Evolutionary conservation across 192 early-diverging fungal species (phyloP).

Genomic region (Helicostylum pulchrum): DNA sequence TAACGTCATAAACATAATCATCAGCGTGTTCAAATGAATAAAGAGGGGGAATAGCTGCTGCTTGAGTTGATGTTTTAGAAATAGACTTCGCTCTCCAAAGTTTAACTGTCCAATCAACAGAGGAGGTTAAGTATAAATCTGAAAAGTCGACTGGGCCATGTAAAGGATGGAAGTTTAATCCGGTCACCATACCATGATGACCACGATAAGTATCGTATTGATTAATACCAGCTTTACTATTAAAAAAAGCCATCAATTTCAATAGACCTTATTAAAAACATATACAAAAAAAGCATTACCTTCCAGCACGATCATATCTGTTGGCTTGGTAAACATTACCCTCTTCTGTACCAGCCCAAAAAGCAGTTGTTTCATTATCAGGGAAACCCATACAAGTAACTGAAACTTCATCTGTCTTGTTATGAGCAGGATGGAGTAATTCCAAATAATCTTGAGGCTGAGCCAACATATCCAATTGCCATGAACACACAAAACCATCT

Average conservation of each 20-base stretch:
- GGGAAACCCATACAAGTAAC: conserved; percentile 91
- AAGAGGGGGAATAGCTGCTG: conserved; percentile 57
- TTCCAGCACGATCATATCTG: conserved; percentile 92
- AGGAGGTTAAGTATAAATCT: conserved; percentile 88
- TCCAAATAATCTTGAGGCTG: conserved; percentile 91
- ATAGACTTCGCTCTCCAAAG: conserved; percentile 82
- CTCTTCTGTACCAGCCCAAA: conserved; percentile 96
- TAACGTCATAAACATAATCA: conserved; percentile 97
- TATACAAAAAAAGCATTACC: conserved; percentile 37
- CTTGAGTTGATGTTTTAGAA: conserved; percentile 47
- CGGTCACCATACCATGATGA: conserved; percentile 85
- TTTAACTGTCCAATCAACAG: conserved; percentile 97
- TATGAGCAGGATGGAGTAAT: conserved; percentile 68
- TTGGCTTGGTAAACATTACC: conserved; percentile 93
- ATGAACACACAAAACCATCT: conserved; percentile 95
- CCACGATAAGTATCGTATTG: conserved; percentile 79
- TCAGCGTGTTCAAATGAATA: conserved; percentile 89
- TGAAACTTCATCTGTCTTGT: conserved; percentile 90
- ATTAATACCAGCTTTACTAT: conserved; percentile 94
- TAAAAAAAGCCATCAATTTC: background rate
- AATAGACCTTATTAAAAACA: background rate
- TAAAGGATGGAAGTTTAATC: conserved; percentile 87
- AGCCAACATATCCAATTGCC: conserved; percentile 98
- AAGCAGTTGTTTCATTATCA: conserved; percentile 86
- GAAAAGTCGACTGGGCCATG: conserved; percentile 79